phyloP scores from a whole-genome alignment of 352 stramenopile genomes.

The Thraustotheca clavata region DNA sequence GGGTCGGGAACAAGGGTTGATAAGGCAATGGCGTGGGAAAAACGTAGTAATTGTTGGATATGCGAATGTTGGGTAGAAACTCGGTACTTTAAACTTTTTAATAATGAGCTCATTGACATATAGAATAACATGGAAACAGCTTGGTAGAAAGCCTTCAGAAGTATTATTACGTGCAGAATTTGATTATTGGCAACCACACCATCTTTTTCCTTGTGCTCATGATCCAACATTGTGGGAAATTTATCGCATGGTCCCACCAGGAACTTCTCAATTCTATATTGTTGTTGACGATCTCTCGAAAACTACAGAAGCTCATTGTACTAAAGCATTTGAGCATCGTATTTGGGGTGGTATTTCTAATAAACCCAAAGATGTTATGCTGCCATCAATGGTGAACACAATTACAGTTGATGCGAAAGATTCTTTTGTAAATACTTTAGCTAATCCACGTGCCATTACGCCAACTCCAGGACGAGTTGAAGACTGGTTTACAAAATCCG shows the following conservation, averaged over 20 bases:
- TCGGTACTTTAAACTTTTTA: not conserved
- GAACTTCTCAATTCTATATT: slow-evolving; percentile 15
- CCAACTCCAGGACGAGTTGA: not conserved
- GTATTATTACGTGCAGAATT: slow-evolving; percentile 14
- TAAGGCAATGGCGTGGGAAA: not conserved
- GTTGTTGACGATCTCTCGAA: slow-evolving; percentile 1
- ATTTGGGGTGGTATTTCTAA: slow-evolving; percentile 16
- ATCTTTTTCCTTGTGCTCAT: not conserved
- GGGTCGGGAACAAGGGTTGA: not conserved
- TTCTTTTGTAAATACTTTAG: not conserved
- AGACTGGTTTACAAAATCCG: slow-evolving; percentile 18
- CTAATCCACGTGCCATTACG: not conserved
- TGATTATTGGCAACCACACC: slow-evolving; percentile 18
- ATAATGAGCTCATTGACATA: not conserved
- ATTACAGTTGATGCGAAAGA: not conserved
- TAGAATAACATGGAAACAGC: slow-evolving; percentile 16
- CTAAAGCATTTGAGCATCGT: not conserved
- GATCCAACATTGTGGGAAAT: slow-evolving; percentile 12
- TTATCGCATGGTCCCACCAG: slow-evolving; percentile 16
- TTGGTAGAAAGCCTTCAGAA: not conserved
- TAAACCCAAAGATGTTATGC: not conserved
- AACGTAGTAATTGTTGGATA: slow-evolving; percentile 16
- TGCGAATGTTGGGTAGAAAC: slow-evolving; percentile 16
- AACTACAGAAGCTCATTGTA: not conserved
- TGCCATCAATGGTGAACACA: slow-evolving; percentile 3